Percentiles rank a stretch among this genome's conserved stretches.
phyloP scores from a whole-genome alignment of 768 basidiomycete species.

The Phylloporus scabripes region DNA sequence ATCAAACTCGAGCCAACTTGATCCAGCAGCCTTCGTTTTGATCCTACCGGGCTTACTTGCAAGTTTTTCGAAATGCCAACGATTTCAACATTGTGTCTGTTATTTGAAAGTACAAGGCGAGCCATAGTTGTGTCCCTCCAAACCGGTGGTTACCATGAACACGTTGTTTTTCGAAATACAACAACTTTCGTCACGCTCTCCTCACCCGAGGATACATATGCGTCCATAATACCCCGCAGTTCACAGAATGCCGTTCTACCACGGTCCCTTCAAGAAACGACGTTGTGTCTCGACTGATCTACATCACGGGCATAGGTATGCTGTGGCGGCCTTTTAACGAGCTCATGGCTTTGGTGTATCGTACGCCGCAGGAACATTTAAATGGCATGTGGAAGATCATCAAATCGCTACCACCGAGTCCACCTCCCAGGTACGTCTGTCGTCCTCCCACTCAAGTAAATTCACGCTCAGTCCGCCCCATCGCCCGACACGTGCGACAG shows the following conservation, averaged over 20 bases:
- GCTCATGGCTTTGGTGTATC: constrained; percentile 8
- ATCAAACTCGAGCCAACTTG: too few relatives aligned
- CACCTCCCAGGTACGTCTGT: constrained; percentile 15
- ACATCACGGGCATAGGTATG: too few relatives aligned
- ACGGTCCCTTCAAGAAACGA: not conserved
- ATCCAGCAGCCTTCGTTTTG: too few relatives aligned
- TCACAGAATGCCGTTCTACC: not conserved
- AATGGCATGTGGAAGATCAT: constrained; percentile 22
- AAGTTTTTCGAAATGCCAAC: not conserved
- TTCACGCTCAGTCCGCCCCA: too few relatives aligned
- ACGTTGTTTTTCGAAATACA: constrained; percentile 11
- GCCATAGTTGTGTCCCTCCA: not conserved
- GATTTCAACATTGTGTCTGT: not conserved
- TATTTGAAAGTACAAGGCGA: not conserved
- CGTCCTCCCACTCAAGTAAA: not conserved
- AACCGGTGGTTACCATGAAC: constrained; percentile 5
- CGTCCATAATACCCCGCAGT: not conserved
- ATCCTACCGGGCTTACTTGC: not conserved
- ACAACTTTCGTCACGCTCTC: not conserved
- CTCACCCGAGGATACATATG: constrained; percentile 1
- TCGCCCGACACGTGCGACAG: constrained; percentile 7
- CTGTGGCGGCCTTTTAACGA: constrained; percentile 6
- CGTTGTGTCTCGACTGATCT: too few relatives aligned
- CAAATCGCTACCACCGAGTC: constrained; percentile 13
- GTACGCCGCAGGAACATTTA: constrained; percentile 18